Base-by-base conservation (phyloP, 192 early-diverging fungal genomes). In the Entomortierella parvispora region DNA sequence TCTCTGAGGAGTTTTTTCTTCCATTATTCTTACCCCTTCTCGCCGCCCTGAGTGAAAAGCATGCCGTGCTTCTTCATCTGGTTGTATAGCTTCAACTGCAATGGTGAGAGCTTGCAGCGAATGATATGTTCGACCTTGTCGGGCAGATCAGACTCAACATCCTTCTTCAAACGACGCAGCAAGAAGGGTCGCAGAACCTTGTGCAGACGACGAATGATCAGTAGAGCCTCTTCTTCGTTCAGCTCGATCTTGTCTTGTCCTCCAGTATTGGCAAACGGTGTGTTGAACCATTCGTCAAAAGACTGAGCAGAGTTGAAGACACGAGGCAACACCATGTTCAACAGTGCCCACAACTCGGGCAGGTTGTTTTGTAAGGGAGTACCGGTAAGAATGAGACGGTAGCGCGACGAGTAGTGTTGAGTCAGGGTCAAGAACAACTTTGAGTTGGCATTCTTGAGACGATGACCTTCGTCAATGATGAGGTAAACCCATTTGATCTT, bases 281-380 rank as follows among this genome's bases (percentile, higher is more conserved):
- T 93, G 71, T 95, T 97, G 89, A 99, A 99, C 97, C 97, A 99
- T 69, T 99, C 97, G 75, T 98, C 98, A 83, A 99, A 99, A 43
- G 90, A 93, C 77, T 98, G 93, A 1, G 94, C 94, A 67, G 93
- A 95, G 71, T 97, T 94, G 83, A 99, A 99, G 45, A 99, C 95
- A 52, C 90, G 93, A 15, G 98, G 98, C 42, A 98, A 78, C 33
- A 98, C 89, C 84, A 99, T 99, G 71, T 98, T 99, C 22, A 99
- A 84, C 54, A 99, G 68, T 4, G 96, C 92, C 97, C 97, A 98
- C 71, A 99, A 76, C 71, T 99, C 97, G 3, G 95, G 95, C 12
- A 99, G 84, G 68, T 99, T 98, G 86, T 99, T 99, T 87, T 94
- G 97, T 59, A 99, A 80, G n/a, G 98, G 98, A 14, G 98, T 99